Conservation (phyloP, 345 rosid species). For the Euphorbia pulcherrima region DNA sequence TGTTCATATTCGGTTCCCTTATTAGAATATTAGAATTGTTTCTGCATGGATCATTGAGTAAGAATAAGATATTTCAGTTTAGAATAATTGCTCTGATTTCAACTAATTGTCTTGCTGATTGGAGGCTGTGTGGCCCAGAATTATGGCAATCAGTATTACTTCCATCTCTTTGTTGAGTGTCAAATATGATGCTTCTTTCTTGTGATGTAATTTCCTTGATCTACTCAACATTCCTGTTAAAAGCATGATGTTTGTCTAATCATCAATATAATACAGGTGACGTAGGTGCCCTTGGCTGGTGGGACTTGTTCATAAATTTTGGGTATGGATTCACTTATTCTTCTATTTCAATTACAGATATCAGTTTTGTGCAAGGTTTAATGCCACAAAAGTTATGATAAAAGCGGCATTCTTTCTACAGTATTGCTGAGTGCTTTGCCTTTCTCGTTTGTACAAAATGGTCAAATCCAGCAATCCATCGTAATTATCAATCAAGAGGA, state of each 20-base stretch:
- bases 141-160: background rate
- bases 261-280: conserved; percentile 52
- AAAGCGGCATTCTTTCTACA: conserved; percentile 37
- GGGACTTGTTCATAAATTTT: conserved; percentile 89
- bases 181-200: background rate
- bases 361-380: conserved; percentile 12
- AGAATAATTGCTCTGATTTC: conserved; percentile 1
- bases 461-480: conserved; percentile 91
- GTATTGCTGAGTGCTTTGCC: conserved; percentile 93
- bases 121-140: background rate
- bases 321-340: conserved; percentile 41
- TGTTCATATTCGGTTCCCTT: background rate
- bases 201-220: conserved; percentile 1
- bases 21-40: background rate
- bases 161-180: background rate
- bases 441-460: conserved; percentile 91
- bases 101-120: background rate
- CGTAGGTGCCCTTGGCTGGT: conserved; percentile 92
- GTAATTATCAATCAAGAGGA: conserved; percentile 46
- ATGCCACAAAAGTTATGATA: conserved; percentile 20
- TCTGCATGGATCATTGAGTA: background rate
- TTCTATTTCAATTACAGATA: conserved; percentile 10
- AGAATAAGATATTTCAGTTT: background rate
- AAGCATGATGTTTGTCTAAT: conserved; percentile 12
- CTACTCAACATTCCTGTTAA: background rate